Conservation (phyloP, 306 rosid species). For the Medicago lupulina region DNA sequence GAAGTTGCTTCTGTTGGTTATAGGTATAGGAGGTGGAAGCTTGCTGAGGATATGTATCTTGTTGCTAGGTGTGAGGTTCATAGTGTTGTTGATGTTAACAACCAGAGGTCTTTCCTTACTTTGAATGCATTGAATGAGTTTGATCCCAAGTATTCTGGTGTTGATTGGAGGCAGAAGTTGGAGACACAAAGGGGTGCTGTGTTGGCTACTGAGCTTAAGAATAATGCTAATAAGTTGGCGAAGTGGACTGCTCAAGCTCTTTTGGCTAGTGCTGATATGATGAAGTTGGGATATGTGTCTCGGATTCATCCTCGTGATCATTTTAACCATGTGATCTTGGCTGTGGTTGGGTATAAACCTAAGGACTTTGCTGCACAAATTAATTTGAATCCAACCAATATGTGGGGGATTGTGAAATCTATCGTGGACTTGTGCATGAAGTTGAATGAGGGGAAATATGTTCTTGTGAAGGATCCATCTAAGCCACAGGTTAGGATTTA, state of each 20-base stretch:
- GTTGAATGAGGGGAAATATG: constrained; percentile 88
- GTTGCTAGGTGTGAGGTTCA: constrained; percentile 93
- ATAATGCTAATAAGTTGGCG: constrained; percentile 92
- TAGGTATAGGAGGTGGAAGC: constrained; percentile 92
- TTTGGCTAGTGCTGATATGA: constrained; percentile 82
- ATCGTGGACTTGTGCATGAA: constrained; percentile 97
- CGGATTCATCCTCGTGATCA: constrained; percentile 97
- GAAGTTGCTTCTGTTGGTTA: constrained; percentile 96
- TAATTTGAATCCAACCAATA: constrained; percentile 72
- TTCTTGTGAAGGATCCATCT: constrained; percentile 87
- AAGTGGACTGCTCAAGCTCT: constrained; percentile 97
- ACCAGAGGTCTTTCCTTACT: constrained; percentile 85
- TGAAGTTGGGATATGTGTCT: constrained; percentile 94
- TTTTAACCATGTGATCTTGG: constrained; percentile 86
- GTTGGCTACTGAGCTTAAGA: constrained; percentile 94
- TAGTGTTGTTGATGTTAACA: constrained; percentile 81
- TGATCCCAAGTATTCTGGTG: constrained; percentile 89
- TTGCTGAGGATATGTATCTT: constrained; percentile 78
- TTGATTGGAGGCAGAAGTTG: constrained; percentile 95
- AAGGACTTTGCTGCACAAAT: constrained; percentile 85
- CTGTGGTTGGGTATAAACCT: constrained; percentile 89
- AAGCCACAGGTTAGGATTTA: constrained; percentile 97
- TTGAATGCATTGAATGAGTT: constrained; percentile 89
- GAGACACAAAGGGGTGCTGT: constrained; percentile 99
- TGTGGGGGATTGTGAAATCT: constrained; percentile 98